Evolutionary conservation across 345 rosid genomes (phyloP).

Genomic region (Populus ilicifolia): DNA sequence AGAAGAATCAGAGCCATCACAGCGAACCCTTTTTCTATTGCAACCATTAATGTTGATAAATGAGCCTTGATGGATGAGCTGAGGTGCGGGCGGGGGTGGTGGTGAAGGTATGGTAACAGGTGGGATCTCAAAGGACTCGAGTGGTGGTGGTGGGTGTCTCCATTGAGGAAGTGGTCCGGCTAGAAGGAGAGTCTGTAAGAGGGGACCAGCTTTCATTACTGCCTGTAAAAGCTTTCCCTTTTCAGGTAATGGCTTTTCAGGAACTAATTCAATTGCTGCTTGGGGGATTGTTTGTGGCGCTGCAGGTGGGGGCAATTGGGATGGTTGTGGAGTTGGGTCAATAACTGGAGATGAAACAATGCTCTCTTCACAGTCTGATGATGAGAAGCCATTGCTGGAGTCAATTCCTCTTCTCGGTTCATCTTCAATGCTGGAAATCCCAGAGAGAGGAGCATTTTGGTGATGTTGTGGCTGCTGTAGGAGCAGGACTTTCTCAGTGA

Average conservation of each 20-base stretch:
- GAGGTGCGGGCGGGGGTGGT: conserved; percentile 35
- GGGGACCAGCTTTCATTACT: conserved; percentile 95
- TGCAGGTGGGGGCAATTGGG: conserved; percentile 3
- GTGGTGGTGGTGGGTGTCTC: conserved; percentile 96
- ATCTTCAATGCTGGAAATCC: conserved; percentile 83
- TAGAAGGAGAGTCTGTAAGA: conserved; percentile 80
- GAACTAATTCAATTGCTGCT: conserved; percentile 33
- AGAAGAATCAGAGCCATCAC: conserved; percentile 51
- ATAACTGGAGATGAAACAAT: conserved; percentile 66
- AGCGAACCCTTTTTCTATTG: conserved; percentile 60
- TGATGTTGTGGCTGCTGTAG: conserved; percentile 45
- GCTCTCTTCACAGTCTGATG: conserved; percentile 90
- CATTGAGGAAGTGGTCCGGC: conserved; percentile 97
- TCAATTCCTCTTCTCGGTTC: conserved; percentile 66
- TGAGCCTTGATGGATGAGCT: conserved; percentile 48
- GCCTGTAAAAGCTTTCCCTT: conserved; percentile 96
- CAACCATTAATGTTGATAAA: conserved; percentile 20
- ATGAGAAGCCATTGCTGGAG: conserved; percentile 72
- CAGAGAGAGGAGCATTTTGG: conserved; percentile 58
- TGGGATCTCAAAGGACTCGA: conserved; percentile 88
- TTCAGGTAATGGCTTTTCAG: conserved; percentile 79
- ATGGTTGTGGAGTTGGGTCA: conserved; percentile 37
- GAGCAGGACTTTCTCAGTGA: conserved; percentile 45
- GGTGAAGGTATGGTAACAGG: conserved; percentile 76
- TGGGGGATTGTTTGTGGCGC: conserved; percentile 24